These are phyloP conservation scores for Pyracantha coccinea DNA, from an alignment of 331 rosid species.

Conservation along the genomic window DNA sequence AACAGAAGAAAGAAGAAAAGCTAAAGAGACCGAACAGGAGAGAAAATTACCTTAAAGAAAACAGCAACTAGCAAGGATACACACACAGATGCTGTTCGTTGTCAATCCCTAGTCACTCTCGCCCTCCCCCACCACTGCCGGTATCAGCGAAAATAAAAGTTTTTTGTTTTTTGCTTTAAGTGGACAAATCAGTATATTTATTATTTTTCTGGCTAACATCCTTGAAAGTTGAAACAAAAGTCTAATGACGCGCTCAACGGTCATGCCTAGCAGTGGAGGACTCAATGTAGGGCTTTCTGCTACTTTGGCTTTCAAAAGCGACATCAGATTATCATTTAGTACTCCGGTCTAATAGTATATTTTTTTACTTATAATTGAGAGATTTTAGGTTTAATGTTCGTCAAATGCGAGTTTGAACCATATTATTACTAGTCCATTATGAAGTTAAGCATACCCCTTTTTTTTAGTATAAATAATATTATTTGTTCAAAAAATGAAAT, in stretches of 20 bases:
- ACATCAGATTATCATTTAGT: no score
- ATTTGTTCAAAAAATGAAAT: no score
- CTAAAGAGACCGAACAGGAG: neutral
- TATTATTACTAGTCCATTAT: fast-evolving
- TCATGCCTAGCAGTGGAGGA: no score
- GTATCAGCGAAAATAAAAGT: no score
- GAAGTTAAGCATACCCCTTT: fast-evolving
- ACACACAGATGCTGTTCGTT: neutral
- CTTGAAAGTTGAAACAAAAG: no score
- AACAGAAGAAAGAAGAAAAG: neutral
- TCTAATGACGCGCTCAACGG: neutral
- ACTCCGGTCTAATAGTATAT: no score
- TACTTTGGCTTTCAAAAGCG: no score
- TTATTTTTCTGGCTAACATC: no score
- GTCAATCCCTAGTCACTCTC: conserved; percentile 5
- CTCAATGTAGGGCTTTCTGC: neutral
- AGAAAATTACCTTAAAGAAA: neutral
- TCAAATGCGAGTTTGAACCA: fast-evolving
- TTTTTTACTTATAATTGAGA: no score
- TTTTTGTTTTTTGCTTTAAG: neutral
- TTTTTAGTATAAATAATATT: no score
- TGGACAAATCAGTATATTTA: neutral
- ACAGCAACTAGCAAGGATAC: neutral
- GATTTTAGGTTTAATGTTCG: fast-evolving
- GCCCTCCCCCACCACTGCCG: no score